Base-by-base conservation (phyloP, 208 protist species). In the Trypanosoma rangeli region DNA sequence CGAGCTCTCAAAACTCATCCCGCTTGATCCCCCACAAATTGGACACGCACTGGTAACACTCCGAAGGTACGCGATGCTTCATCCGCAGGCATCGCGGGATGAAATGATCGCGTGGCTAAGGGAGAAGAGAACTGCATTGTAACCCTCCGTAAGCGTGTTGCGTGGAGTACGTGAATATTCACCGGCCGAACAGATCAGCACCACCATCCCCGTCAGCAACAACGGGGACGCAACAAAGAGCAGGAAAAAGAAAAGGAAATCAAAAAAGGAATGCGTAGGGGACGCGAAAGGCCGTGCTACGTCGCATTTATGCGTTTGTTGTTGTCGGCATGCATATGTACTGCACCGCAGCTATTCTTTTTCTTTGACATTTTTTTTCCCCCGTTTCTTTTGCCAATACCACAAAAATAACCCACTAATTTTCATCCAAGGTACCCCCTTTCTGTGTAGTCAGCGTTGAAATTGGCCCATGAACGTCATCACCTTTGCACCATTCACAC, bases 21-120 rank as follows among this genome's bases (percentile, higher is more conserved):
- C 82, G 28, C 64, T 95, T 42, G 50, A 74, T 4, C 68, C 81
- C 18, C 85, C 70, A 37, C 64, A 85, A 16, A 82, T 93, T 60
- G 85, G 87, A 0, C 28, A 77, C 20, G 76, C 74, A 7, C 48
- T 95, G 10, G 59, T 88, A 5, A 73, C 76, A 31, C 72, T 92
- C 22, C 77, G 90, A 24, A 73, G 78, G 16, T 72, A 87, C 60
- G 35, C 86, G 10, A 78, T 92, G 66, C 68, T 95, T 3, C 64
- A 83, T 62, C 86, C 90, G 20, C 15, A 60, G 9, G 62, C 84
- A 3, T 64, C 63, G 22, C 48, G 50, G 0, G 79, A 76, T 18
- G 74, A 78, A n/a, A 70, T 81, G 48, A 61, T 80, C 37, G n/a
- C 37, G 24, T 73, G 74, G 68, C 62, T 79, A 8, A 69, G 66